Base-by-base conservation (phyloP, 345 rosid species). In the Camelina sativa region DNA sequence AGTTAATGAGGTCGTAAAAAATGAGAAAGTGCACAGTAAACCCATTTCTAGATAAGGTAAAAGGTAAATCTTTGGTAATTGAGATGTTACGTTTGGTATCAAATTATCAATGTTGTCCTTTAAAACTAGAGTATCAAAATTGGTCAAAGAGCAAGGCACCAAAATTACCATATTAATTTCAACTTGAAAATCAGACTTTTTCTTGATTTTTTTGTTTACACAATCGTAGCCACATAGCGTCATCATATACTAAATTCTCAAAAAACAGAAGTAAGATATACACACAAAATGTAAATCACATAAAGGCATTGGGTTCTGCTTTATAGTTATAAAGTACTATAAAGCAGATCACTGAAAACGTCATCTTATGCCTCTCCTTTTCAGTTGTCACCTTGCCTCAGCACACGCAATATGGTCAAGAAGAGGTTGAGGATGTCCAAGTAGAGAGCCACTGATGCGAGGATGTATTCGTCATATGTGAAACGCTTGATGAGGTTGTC, bases 401-500 rank as follows among this genome's bases (percentile, higher is more conserved):
- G 79, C 61, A 95, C 72, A 75, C 99, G 90, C 81, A 95, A 71
- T 68, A 95, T 95, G 80, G 97, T 65, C 23, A 95, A 81, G 86
- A 95, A 95, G 60, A 95, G 88, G 73, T 95, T 95, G 75, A 95
- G 86, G 65, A 95, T 84, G 81, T 91, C 99, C 82, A 95, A 81
- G 74, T 95, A 95, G 51, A 95, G 97, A 48, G 93, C 76, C 40
- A 79, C 89, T 0, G 99, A 92, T 20, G 99, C 99, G 80, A 91
- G 82, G 34, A 95, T 95, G 85, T 95, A 90, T 41, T 95, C 90
- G 43, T 95, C 99, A 19, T 95, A 95, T 0, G 96, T 84, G 87
- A 86, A 91, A 58, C 99, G 93, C 81, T 95, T 95, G 79, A 95
- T 92, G 79, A 95, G 80, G 79, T 95, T 85, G 84, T 92, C 86